Evolutionary conservation across 441 rosid genomes (phyloP).

Genomic region (Adansonia rubrostipa): DNA sequence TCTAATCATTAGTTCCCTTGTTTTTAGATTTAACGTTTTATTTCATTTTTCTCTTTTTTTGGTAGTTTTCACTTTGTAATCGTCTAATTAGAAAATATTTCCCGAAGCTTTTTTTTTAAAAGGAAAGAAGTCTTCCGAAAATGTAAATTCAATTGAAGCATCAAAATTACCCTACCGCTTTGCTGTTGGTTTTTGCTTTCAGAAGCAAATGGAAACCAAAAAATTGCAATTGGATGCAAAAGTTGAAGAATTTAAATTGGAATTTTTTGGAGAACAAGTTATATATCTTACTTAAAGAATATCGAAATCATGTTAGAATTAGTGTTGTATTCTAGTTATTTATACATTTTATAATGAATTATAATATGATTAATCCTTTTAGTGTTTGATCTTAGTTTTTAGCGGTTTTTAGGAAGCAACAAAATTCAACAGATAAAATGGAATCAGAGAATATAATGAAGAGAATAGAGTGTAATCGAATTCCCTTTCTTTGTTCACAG

Average conservation of each 20-base stretch:
- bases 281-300: background rate
- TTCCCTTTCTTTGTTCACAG: slow-evolving; percentile 43
- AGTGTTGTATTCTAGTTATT: background rate
- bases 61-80: background rate
- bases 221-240: slow-evolving; percentile 17
- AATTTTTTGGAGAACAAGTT: background rate
- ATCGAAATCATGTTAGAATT: background rate
- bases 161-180: too few relatives aligned
- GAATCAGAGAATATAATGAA: background rate
- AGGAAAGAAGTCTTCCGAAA: background rate
- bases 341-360: background rate
- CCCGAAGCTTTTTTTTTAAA: background rate
- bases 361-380: background rate
- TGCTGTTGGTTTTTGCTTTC: background rate
- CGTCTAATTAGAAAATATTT: background rate
- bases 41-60: background rate
- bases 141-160: background rate
- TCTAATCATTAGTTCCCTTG: background rate
- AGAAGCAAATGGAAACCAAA: slow-evolving; percentile 27
- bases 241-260: background rate
- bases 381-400: background rate
- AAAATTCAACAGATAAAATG: too few relatives aligned
- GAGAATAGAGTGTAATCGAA: background rate
- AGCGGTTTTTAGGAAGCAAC: slow-evolving; percentile 6
- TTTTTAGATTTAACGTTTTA: background rate